Evolutionary conservation across 2,329 filamentous ascomycete species (phyloP).

Genomic region (Beauveria asiatica): DNA sequence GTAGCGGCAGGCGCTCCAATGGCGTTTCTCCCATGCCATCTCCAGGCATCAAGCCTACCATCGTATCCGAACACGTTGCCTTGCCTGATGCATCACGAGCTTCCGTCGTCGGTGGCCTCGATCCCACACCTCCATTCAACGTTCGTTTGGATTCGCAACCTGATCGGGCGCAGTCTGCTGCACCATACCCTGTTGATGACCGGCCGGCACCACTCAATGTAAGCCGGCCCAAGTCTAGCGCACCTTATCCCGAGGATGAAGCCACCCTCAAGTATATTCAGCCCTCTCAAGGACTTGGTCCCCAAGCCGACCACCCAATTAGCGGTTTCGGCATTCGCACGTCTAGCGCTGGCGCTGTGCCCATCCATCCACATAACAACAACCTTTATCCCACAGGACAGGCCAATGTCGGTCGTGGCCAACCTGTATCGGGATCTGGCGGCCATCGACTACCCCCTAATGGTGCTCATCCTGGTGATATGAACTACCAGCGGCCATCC

Average conservation of each 20-base stretch:
- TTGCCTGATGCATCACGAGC: constrained; percentile 40
- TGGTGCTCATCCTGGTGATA: constrained; percentile 20
- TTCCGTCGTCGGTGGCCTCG: constrained; percentile 24
- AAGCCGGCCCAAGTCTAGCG: constrained; percentile 36
- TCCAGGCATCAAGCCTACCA: constrained; percentile 29
- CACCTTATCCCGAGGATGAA: constrained; percentile 48
- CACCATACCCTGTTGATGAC: constrained; percentile 65
- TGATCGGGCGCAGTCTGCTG: constrained; percentile 45
- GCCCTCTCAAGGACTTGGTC: constrained; percentile 39
- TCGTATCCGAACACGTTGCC: constrained; percentile 30
- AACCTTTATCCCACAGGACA: constrained; percentile 13
- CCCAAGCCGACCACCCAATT: constrained; percentile 38
- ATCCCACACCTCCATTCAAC: constrained; percentile 42
- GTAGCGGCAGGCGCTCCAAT: constrained; percentile 15
- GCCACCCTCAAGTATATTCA: constrained; percentile 29
- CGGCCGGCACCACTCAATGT: constrained; percentile 41
- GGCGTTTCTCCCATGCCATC: constrained; percentile 34
- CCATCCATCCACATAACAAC: background rate
- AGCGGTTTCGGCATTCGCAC: constrained; percentile 49
- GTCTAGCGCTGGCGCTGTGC: constrained; percentile 18
- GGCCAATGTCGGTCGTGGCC: constrained; percentile 33
- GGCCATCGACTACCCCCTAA: constrained; percentile 34
- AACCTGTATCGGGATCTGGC: constrained; percentile 19
- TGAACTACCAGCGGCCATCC: constrained; percentile 15
- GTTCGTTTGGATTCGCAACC: constrained; percentile 34